Percentiles rank a stretch among this genome's conserved stretches.
These are phyloP conservation scores for Phylloboletellus chloephorus DNA, from an alignment of 1,284 basidiomycete species.

Conservation along the genomic window DNA sequence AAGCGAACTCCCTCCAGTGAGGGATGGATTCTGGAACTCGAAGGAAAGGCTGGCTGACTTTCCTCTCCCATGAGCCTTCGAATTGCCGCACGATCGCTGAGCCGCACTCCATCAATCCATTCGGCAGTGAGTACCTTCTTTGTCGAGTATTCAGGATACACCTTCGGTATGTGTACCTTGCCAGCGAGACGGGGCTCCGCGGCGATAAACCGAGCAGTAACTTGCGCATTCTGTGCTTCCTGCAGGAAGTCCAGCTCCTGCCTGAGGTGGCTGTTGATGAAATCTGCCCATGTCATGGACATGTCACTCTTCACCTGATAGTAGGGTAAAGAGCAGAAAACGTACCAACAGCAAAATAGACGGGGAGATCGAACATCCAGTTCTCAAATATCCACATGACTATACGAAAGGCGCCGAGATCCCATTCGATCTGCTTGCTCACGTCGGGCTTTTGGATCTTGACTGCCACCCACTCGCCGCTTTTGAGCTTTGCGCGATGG, in stretches of 20 bases:
- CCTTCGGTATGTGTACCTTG: constrained; percentile 74
- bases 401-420: constrained; percentile 57
- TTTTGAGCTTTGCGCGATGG: constrained; percentile 67
- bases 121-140: constrained; percentile 81
- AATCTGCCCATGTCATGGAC: constrained; percentile 43
- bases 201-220: constrained; percentile 54
- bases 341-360: constrained; percentile 68
- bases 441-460: constrained; percentile 92
- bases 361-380: constrained; percentile 71
- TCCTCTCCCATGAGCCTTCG: constrained; percentile 53
- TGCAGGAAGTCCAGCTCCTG: constrained; percentile 76
- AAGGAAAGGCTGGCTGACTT: constrained; percentile 1
- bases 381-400: constrained; percentile 75
- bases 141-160: constrained; percentile 70
- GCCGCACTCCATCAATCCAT: constrained; percentile 77
- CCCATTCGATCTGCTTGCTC: constrained; percentile 79
- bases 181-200: constrained; percentile 61
- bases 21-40: constrained; percentile 10
- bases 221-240: constrained; percentile 65
- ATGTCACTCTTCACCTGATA: background rate
- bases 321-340: background rate
- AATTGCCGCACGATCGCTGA: constrained; percentile 64
- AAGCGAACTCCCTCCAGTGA: constrained; percentile 35
- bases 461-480: constrained; percentile 72
- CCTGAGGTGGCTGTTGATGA: constrained; percentile 76